A percentile compares a stretch with the other conserved stretches of the same genome.
These are phyloP conservation scores for Lactifluus piperatus DNA, from an alignment of 768 basidiomycete genomes.

Conservation along the genomic window DNA sequence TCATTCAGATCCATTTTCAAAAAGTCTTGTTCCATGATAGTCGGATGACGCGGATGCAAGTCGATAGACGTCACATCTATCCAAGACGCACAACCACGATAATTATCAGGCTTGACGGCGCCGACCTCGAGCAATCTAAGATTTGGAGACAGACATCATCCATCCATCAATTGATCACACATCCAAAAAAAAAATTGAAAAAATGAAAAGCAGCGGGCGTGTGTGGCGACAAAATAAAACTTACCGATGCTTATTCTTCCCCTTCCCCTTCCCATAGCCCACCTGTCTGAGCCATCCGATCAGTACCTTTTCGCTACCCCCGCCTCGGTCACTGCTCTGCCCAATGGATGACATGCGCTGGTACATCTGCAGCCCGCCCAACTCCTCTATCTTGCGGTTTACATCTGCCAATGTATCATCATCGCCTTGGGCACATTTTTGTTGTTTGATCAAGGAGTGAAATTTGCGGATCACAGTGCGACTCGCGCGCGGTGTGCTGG, in stretches of 20 bases:
- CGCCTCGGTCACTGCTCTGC: slow-evolving; percentile 74
- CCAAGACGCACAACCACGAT: slow-evolving; percentile 56
- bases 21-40: slow-evolving; percentile 83
- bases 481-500: slow-evolving; percentile 50
- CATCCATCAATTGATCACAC: too few species aligned
- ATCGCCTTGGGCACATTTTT: slow-evolving; percentile 41
- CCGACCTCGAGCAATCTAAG: slow-evolving; percentile 80
- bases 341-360: slow-evolving; percentile 79
- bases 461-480: slow-evolving; percentile 71
- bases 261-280: slow-evolving; percentile 23
- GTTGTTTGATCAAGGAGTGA: slow-evolving; percentile 70
- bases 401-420: slow-evolving; percentile 40
- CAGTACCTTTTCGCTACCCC: slow-evolving; percentile 78
- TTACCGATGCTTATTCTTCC: slow-evolving; percentile 26
- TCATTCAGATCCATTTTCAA: slow-evolving; percentile 46
- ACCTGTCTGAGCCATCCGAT: slow-evolving; percentile 66
- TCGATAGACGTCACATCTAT: slow-evolving; percentile 72
- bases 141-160: too few species aligned
- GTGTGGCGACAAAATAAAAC: slow-evolving; percentile 16
- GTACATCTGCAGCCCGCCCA: slow-evolving; percentile 78
- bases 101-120: slow-evolving; percentile 81
- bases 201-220: too few species aligned
- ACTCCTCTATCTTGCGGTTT: slow-evolving; percentile 47
- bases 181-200: too few species aligned
- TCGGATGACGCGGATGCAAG: slow-evolving; percentile 72